Evolutionary conservation across 2,329 filamentous ascomycete genomes (phyloP), one percentile per base, ranked within the genome.

Genomic region (Penicillium sp.): DNA sequence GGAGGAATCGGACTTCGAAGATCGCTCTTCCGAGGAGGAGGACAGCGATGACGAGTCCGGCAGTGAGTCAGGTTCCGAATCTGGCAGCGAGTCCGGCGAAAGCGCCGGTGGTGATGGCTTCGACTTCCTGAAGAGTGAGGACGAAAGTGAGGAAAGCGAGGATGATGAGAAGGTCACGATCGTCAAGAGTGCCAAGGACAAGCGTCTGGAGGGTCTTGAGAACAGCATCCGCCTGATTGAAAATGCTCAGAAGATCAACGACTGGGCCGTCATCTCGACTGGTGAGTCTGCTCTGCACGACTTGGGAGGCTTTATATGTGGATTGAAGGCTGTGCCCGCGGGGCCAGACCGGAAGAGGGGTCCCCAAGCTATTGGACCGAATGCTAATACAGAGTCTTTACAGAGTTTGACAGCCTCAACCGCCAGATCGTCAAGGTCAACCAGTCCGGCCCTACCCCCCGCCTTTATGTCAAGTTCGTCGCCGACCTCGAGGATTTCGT

Each of bases 181-280:
- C 69, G 90, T 98, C 72, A 97, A 96, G 85, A 97, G 92, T 78
- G 93, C 93, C 71, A 98, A 98, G 80, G 92, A 98, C 82, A 99
- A 99, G 85, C 87, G 95, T 62, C 84, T 92, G 66, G 93, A 97
- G 72, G 96, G 98, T 78, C 84, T 99, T 60, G 93, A 99, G 77
- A 85, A 86, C 59, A 96, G 88, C 44, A 90, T 98, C 71, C 89
- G 90, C 76, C 80, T 90, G 72, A 98, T 99, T 72, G 93, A 98
- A 75, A 99, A 99, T 80, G 93, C 91, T 61, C 85, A 95, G 78
- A 98, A 96, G 84, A 99, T 98, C 73, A 92, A 91, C 72, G 95
- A 99, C 80, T 99, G 95, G 95, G 90, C 89, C 66, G 88, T 93
- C 62, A 96, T 98, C 67, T 91, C 92, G 62, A 85, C 86, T 72